Base-by-base conservation (phyloP, 352 stramenopile genomes). In the Globisporangium recalcitrans region DNA sequence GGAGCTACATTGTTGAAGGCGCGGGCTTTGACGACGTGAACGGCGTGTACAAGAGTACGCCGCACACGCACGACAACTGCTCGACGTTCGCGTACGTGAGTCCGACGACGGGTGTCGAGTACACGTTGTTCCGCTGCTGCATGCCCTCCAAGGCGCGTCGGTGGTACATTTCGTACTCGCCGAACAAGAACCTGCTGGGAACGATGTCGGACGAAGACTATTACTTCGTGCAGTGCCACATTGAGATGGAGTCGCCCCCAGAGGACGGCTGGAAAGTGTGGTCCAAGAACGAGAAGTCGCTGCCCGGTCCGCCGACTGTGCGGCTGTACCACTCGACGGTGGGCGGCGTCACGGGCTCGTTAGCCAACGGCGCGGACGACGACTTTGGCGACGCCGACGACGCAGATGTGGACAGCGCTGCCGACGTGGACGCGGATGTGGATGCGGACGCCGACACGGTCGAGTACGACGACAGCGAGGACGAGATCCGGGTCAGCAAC, bases 91-190 rank as follows among this genome's bases (percentile, higher is more conserved):
- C 81, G 55, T 89, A 75, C 59, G 61, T 73, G 42, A 67, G 59
- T 27, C 36, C 59, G 3, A 85, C 83, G 61, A 72, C 79, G 55
- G 58, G 85, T 48, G 81, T 85, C 65, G 76, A 94, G 71, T 95
- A 98, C 55, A 98, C 95, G 19, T 75, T 99, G 16, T 98, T 98
- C 74, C 90, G 95, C n/a, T 99, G 96, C 70, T 96, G 88, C 54
- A 99, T 99, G 96, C 89, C 96, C 13, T 98, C 91, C 65, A 97
- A 98, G 63, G 87, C 97, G 42, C 96, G 97, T 61, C 98, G 96
- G 70, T 99, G 97, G 97, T 99, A 99, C 74, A 96, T 99, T 58
- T 98, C 92, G 51, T 97, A 98, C 71, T 97, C 97, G 24, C 81
- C 84, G 6, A 91, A 96, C 79, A 90, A 90, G 63, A 91, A 76